A percentile compares a stretch with the other conserved stretches of the same genome.
These are phyloP conservation scores for Leccinellum albellum DNA, from an alignment of 768 basidiomycete genomes.

Conservation along the genomic window DNA sequence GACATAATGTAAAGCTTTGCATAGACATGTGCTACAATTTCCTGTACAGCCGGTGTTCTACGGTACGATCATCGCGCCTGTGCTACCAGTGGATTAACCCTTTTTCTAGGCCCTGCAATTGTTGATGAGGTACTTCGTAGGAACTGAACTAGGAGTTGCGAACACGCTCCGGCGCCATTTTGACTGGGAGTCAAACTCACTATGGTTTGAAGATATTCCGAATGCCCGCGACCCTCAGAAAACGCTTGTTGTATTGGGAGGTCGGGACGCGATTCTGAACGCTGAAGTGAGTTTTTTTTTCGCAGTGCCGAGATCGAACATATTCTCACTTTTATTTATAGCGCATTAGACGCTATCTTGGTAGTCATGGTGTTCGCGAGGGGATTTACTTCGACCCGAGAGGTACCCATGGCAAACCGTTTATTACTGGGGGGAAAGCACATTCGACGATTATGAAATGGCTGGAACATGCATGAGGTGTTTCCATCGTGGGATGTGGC, in stretches of 20 bases:
- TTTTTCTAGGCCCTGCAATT: constrained; percentile 64
- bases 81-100: constrained; percentile 2
- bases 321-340: constrained; percentile 23
- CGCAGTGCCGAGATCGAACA: neutral
- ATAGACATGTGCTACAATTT: constrained; percentile 90
- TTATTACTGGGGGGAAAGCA: constrained; percentile 48
- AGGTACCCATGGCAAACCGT: constrained; percentile 60
- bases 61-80: constrained; percentile 37
- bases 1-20: neutral
- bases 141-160: constrained; percentile 82
- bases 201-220: constrained; percentile 90
- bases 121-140: constrained; percentile 84
- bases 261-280: constrained; percentile 75
- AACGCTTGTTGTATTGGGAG: constrained; percentile 77
- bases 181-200: constrained; percentile 81
- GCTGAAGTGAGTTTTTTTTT: constrained; percentile 47
- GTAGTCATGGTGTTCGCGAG: constrained; percentile 68
- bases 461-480: constrained; percentile 37
- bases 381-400: constrained; percentile 62
- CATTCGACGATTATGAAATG: constrained; percentile 60
- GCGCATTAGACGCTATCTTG: constrained; percentile 73
- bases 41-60: constrained; percentile 66
- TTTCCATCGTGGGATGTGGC: neutral
- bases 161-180: constrained; percentile 82
- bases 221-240: constrained; percentile 64